A percentile compares a stretch with the other conserved stretches of the same genome.
phyloP scores from a whole-genome alignment of 2,329 filamentous ascomycete genomes.

The Talaromyces marneffei region DNA sequence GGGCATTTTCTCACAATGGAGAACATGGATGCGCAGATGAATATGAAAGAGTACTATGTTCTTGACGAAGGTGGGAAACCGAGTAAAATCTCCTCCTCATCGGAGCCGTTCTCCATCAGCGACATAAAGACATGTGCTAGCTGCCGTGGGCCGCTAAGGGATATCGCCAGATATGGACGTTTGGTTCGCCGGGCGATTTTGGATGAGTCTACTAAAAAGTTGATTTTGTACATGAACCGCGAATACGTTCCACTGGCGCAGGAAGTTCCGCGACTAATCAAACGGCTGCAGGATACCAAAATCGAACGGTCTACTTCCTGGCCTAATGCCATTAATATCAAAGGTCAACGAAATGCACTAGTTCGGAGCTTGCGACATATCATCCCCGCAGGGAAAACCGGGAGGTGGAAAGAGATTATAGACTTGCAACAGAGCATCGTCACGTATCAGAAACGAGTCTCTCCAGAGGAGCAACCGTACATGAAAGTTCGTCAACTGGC shows the following conservation, averaged over 20 bases:
- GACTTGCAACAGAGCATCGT: conserved; percentile 26
- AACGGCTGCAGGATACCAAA: conserved; percentile 22
- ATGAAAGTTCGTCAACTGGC: conserved; percentile 32
- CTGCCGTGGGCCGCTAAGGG: conserved; percentile 56
- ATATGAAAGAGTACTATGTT: conserved; percentile 37
- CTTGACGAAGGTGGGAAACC: conserved; percentile 24
- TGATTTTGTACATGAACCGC: conserved; percentile 51
- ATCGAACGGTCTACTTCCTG: conserved; percentile 16
- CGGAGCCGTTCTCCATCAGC: conserved; percentile 47
- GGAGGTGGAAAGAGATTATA: conserved; percentile 22
- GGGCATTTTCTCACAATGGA: conserved; percentile 58
- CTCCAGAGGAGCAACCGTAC: conserved; percentile 37
- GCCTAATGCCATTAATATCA: neutral
- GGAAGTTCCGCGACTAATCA: conserved; percentile 23
- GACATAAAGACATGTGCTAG: conserved; percentile 51
- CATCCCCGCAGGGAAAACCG: neutral
- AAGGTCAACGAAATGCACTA: neutral
- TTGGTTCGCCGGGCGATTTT: conserved; percentile 56
- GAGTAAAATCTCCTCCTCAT: conserved; percentile 21
- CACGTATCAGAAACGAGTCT: conserved; percentile 28
- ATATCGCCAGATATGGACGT: conserved; percentile 56
- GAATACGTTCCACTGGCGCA: conserved; percentile 39
- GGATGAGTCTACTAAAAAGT: conserved; percentile 60
- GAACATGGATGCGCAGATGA: conserved; percentile 58
- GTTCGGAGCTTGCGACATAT: neutral